Percentiles rank a stretch among this genome's conserved stretches.
Evolutionary conservation across 2,329 filamentous ascomycete species (phyloP).

Genomic region (Pyrenophora graminea): DNA sequence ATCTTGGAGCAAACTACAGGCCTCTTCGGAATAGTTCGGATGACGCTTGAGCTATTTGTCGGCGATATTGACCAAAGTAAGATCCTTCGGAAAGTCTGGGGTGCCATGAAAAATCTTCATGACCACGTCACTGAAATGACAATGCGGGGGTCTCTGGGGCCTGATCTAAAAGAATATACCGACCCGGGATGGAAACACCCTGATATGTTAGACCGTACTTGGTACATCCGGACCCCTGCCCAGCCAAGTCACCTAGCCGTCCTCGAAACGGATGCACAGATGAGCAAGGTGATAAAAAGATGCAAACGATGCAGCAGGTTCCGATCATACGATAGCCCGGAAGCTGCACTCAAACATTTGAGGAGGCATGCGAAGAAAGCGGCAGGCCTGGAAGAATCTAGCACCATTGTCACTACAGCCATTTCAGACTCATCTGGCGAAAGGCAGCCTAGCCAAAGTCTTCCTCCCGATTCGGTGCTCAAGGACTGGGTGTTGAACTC

Average conservation of each 20-base stretch:
- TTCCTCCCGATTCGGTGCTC: slow-evolving; percentile 2
- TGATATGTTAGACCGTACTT: slow-evolving; percentile 8
- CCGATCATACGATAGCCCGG: slow-evolving; percentile 12
- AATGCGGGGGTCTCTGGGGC: slow-evolving; percentile 4
- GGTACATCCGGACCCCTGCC: slow-evolving; percentile 25
- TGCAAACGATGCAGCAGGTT: slow-evolving; percentile 25
- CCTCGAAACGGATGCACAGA: slow-evolving; percentile 15
- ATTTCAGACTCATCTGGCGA: background rate
- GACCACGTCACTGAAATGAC: slow-evolving; percentile 3
- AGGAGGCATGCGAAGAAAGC: slow-evolving; percentile 17
- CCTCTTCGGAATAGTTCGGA: slow-evolving; percentile 18
- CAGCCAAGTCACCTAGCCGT: slow-evolving; percentile 3
- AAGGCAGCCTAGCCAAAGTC: background rate
- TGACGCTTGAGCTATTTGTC: slow-evolving; percentile 31
- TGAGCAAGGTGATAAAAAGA: slow-evolving; percentile 18
- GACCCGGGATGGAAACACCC: slow-evolving; percentile 14
- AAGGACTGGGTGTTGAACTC: slow-evolving; percentile 30
- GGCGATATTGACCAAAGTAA: slow-evolving; percentile 22
- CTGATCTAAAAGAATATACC: slow-evolving; percentile 10
- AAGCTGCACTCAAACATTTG: slow-evolving; percentile 31
- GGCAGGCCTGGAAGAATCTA: too few species aligned
- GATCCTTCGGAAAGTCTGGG: slow-evolving; percentile 34
- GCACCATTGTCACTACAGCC: too few species aligned
- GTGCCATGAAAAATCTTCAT: slow-evolving; percentile 27
- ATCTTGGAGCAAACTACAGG: slow-evolving; percentile 15